Conservation (phyloP, 2,329 filamentous ascomycete species). For the Xylogone sp. region DNA sequence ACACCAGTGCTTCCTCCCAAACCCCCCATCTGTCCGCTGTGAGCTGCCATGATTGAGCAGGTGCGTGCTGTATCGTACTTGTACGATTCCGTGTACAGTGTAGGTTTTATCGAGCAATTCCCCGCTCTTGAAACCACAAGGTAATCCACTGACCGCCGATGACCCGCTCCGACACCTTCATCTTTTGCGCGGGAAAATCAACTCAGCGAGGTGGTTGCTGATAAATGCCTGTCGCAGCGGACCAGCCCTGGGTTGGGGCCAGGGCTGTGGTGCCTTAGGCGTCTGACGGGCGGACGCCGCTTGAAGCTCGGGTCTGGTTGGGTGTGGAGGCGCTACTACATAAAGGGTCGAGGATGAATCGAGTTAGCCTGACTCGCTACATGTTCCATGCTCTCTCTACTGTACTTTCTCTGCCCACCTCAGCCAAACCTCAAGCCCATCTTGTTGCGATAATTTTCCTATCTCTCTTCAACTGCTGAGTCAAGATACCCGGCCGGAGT, state of each 20-base stretch:
- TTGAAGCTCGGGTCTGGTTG: too few species aligned
- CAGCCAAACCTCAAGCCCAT: neutral
- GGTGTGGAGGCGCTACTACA: neutral
- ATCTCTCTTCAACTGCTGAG: too few species aligned
- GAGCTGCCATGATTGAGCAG: neutral
- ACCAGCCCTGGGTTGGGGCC: neutral
- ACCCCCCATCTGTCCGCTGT: too few species aligned
- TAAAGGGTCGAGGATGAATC: slow-evolving; percentile 14
- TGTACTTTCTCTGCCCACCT: neutral
- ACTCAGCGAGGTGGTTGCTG: neutral
- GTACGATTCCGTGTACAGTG: neutral
- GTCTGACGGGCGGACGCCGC: neutral
- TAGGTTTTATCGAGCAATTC: neutral
- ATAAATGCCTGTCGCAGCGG: neutral
- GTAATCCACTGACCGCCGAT: neutral
- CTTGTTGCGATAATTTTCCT: neutral
- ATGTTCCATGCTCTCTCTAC: slow-evolving; percentile 6
- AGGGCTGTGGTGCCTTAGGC: neutral
- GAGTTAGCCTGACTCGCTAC: slow-evolving; percentile 18
- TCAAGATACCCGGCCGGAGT: too few species aligned
- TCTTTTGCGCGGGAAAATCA: neutral
- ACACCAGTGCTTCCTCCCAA: too few species aligned
- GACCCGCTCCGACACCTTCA: neutral
- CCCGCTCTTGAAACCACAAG: neutral
- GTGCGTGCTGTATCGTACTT: neutral